phyloP scores from a whole-genome alignment of 495 filamentous ascomycete species.

The Penicillium pancosmium region DNA sequence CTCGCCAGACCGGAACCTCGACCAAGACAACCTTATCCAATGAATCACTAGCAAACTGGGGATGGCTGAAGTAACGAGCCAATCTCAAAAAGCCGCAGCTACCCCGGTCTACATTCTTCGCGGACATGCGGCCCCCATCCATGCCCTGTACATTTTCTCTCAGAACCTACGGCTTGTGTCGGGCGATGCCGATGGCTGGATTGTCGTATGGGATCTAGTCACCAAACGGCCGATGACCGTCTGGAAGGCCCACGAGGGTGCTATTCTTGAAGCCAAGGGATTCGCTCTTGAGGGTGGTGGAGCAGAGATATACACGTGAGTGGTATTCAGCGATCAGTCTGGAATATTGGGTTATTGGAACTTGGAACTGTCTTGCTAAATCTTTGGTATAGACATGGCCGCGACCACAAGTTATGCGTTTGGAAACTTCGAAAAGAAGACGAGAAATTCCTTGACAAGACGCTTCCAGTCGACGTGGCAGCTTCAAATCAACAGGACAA shows the following conservation, averaged over 20 bases:
- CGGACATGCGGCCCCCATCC: conserved; percentile 81
- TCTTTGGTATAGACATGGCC: conserved; percentile 67
- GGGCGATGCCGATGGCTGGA: conserved; percentile 88
- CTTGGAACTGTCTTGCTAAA: neutral
- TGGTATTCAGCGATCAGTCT: neutral
- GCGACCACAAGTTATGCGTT: conserved; percentile 83
- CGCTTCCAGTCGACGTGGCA: conserved; percentile 66
- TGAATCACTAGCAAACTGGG: neutral
- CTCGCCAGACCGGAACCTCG: neutral
- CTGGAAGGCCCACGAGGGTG: conserved; percentile 83
- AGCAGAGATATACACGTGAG: conserved; percentile 71
- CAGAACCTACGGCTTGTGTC: conserved; percentile 77
- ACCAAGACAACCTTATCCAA: neutral
- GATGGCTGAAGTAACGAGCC: conserved; percentile 11
- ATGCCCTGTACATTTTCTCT: conserved; percentile 72
- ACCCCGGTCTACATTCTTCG: conserved; percentile 85
- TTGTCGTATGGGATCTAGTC: conserved; percentile 82
- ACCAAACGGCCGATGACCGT: conserved; percentile 81
- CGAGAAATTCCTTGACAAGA: conserved; percentile 58
- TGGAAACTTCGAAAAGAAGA: conserved; percentile 74
- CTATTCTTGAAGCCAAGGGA: conserved; percentile 77
- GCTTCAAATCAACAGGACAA: conserved; percentile 24
- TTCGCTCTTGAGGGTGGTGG: conserved; percentile 44
- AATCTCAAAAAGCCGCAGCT: conserved; percentile 47
- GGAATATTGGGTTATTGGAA: neutral